Base-by-base conservation (phyloP, 805 yeast genomes). In the Hanseniaspora lachancei region DNA sequence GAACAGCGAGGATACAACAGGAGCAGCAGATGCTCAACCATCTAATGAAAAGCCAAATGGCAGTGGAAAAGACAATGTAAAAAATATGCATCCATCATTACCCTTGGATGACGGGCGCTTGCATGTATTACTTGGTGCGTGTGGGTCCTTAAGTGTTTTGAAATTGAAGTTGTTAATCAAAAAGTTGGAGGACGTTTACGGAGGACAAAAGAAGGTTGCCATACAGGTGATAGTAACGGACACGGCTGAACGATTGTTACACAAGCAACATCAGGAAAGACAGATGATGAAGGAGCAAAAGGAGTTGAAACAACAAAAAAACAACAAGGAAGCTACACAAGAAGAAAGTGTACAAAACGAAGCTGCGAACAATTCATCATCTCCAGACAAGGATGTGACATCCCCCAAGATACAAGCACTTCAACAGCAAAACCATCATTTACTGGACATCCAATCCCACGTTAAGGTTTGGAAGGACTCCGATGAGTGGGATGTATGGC, bases 401-500 rank as follows among this genome's bases (percentile, higher is more conserved):
- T 34, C 49, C 12, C 43, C 47, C 18, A 55, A 24, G 16, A 46
- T 46, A 16, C 49, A 46, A 20, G 34, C 34, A 55, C 61, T 18
- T 77, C 72, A 40, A 71, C 68, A 68, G 80, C 70, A 69, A 9
- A 46, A 23, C 18, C 48, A 46, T 8, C 56, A 53, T 32, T 46
- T 48, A 3, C 79, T 64, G 68, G 81, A 75, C 63, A 68, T 72
- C 35, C 77, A 89, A 23, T 75, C 83, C 18, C 82, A 82, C 62
- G 87, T 89, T 24, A 82, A 82, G 58, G 79, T 89, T 18, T 91
- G 97, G 97, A 77, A 89, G 64, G 97, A 93, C 65, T 77, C 78
- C 57, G 98, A 93, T 66, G 97, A 91, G 70, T 91, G 98, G 98
- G 72, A 72, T 36, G 80, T 83, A n/a, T 91, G 97, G 84, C 81